Percentiles rank a stretch among this genome's conserved stretches.
Conservation (phyloP, 805 yeast species). For the Metschnikowia santaceciliae region DNA sequence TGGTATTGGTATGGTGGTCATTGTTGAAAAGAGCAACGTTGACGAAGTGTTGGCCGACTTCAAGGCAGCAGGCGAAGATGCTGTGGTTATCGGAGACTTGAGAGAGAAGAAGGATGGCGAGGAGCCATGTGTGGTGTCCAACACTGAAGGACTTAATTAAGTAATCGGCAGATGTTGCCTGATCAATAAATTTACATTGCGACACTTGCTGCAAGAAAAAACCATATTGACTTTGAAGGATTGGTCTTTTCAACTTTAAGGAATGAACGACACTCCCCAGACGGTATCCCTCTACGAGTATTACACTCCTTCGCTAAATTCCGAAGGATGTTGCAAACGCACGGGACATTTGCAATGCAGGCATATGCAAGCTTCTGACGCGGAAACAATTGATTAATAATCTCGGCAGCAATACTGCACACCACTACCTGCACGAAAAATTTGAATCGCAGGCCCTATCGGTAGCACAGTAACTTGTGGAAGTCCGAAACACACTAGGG, state of each 20-base stretch:
- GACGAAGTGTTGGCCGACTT: conserved; percentile 51
- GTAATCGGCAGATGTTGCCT: not conserved
- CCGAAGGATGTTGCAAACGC: not conserved
- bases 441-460: conserved; percentile 1
- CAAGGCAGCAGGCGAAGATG: conserved; percentile 66
- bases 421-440: conserved; percentile 1
- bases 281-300: too few relatives aligned
- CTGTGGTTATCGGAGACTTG: conserved; percentile 47
- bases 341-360: not conserved
- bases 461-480: not conserved
- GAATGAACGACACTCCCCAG: too few relatives aligned
- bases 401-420: conserved; percentile 2
- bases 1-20: conserved; percentile 95
- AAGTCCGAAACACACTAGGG: not conserved
- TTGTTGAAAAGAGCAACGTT: conserved; percentile 69
- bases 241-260: too few relatives aligned
- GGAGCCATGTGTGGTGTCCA: conserved; percentile 58
- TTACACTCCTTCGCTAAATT: too few relatives aligned
- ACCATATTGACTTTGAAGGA: too few relatives aligned
- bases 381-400: not conserved
- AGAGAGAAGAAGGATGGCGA: conserved; percentile 38
- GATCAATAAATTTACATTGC: not conserved
- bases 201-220: not conserved
- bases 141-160: conserved; percentile 14
- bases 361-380: not conserved